These are phyloP conservation scores for Akanthomyces lecanii DNA, from an alignment of 2,329 filamentous ascomycete species.

Conservation along the genomic window DNA sequence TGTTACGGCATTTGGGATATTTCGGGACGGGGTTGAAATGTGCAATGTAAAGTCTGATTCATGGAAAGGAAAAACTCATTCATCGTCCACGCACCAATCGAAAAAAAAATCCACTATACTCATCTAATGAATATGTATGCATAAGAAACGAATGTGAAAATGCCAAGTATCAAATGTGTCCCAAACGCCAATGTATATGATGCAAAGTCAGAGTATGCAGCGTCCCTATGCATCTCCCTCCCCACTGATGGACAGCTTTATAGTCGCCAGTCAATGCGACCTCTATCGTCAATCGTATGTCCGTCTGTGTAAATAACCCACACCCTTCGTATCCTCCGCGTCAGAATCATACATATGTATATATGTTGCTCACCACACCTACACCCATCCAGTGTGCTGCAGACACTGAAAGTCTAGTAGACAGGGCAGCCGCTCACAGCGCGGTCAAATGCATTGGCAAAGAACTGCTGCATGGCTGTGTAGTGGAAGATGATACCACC, in stretches of 20 bases:
- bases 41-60: not conserved
- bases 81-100: not conserved
- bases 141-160: slow-evolving; percentile 9
- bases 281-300: slow-evolving; percentile 8
- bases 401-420: slow-evolving; percentile 33
- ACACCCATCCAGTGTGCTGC: not conserved
- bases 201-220: slow-evolving; percentile 11
- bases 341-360: slow-evolving; percentile 1
- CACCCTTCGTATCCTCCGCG: not conserved
- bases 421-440: slow-evolving; percentile 57
- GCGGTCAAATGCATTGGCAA: slow-evolving; percentile 69
- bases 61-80: not conserved
- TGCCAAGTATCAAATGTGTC: not conserved
- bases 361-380: not conserved
- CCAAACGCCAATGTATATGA: slow-evolving; percentile 16
- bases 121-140: slow-evolving; percentile 7
- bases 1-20: not conserved
- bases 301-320: not conserved
- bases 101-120: not conserved
- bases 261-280: not conserved
- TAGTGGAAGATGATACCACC: slow-evolving; percentile 98
- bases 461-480: slow-evolving; percentile 91
- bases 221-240: not conserved
- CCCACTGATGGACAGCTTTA: not conserved
- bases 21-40: not conserved